Percentiles rank a stretch among this genome's conserved stretches.
Evolutionary conservation across 2,329 filamentous ascomycete genomes (phyloP).

Genomic region (Neopestalotiopsis rosae): DNA sequence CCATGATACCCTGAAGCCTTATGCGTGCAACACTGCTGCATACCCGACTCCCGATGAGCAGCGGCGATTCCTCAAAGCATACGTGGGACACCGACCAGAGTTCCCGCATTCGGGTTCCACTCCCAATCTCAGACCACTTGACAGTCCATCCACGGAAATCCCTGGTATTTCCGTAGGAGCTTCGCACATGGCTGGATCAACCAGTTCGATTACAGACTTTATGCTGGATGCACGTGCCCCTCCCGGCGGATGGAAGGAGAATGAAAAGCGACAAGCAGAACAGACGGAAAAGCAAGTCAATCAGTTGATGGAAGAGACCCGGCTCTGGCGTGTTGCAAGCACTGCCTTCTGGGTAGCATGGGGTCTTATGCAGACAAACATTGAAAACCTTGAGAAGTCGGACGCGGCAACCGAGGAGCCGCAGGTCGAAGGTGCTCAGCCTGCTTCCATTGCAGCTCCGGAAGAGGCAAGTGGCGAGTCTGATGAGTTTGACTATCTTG

Average conservation of each 20-base stretch:
- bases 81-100: slow-evolving; percentile 80
- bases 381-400: slow-evolving; percentile 68
- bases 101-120: slow-evolving; percentile 61
- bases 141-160: slow-evolving; percentile 42
- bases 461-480: slow-evolving; percentile 55
- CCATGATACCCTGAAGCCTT: slow-evolving; percentile 71
- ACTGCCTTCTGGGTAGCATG: slow-evolving; percentile 92
- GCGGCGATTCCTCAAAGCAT: slow-evolving; percentile 82
- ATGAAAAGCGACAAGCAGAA: slow-evolving; percentile 67
- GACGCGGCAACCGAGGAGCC: slow-evolving; percentile 35
- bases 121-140: slow-evolving; percentile 51
- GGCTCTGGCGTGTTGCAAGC: slow-evolving; percentile 86
- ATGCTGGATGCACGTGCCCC: slow-evolving; percentile 79
- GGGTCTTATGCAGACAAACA: slow-evolving; percentile 94
- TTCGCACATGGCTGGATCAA: slow-evolving; percentile 40
- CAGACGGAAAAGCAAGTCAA: slow-evolving; percentile 70
- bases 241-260: slow-evolving; percentile 60
- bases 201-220: slow-evolving; percentile 69
- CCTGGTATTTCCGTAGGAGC: slow-evolving; percentile 45
- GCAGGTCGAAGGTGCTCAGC: slow-evolving; percentile 30
- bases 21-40: slow-evolving; percentile 68
- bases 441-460: slow-evolving; percentile 22
- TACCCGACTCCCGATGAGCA: slow-evolving; percentile 87
- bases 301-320: slow-evolving; percentile 76
- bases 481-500: slow-evolving; percentile 87